Conservation (phyloP, 805 yeast species). For the Candida patagonica region DNA sequence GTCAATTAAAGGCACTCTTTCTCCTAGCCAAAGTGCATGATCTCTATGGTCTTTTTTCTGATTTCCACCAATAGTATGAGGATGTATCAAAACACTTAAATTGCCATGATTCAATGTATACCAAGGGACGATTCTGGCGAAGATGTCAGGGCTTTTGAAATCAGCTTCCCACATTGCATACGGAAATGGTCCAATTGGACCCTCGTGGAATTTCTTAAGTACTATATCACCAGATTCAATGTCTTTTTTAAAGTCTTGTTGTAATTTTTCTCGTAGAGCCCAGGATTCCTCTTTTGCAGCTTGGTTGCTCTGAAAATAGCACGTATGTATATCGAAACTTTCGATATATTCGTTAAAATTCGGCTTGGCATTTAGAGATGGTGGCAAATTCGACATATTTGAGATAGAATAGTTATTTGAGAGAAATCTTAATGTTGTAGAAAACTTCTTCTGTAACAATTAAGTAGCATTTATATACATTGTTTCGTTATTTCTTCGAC, state of each 20-base stretch:
- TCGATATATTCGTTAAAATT: constrained; percentile 15
- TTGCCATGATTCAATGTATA: constrained; percentile 37
- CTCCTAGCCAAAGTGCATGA: constrained; percentile 52
- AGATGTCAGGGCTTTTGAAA: constrained; percentile 38
- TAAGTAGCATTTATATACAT: no score
- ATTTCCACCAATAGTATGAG: constrained; percentile 32
- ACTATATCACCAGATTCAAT: constrained; percentile 32
- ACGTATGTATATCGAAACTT: constrained; percentile 50
- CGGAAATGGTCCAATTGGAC: constrained; percentile 52
- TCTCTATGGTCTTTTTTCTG: constrained; percentile 40
- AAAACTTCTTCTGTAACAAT: no score
- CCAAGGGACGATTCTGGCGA: constrained; percentile 38
- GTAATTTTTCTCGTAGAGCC: constrained; percentile 33
- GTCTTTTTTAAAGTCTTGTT: constrained; percentile 35
- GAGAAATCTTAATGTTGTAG: background rate
- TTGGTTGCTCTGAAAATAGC: constrained; percentile 34
- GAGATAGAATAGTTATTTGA: background rate
- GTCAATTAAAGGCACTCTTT: constrained; percentile 25
- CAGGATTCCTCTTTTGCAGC: constrained; percentile 30
- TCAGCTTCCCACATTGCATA: constrained; percentile 51
- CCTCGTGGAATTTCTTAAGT: constrained; percentile 38
- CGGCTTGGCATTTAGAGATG: background rate
- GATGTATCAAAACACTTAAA: constrained; percentile 48
- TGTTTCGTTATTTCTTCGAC: no score
- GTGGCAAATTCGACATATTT: background rate